Percentiles rank a stretch among this genome's conserved stretches.
phyloP scores from a whole-genome alignment of 306 rosid genomes.

The Gastrolobium villosum region DNA sequence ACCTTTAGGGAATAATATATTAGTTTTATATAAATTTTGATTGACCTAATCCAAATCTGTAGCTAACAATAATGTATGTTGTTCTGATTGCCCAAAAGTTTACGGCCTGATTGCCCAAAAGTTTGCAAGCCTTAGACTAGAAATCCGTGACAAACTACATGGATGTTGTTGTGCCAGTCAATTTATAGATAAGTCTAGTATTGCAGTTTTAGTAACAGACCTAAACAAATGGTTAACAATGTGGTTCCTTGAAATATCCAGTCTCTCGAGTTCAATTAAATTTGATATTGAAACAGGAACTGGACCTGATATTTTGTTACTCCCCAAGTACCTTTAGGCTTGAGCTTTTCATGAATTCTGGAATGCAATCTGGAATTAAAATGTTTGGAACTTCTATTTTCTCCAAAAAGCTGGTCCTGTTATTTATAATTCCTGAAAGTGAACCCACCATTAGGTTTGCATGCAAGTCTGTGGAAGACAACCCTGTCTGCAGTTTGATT shows the following conservation, averaged over 20 bases:
- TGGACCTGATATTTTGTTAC: constrained; percentile 78
- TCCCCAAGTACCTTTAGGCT: constrained; percentile 74
- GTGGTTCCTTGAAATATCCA: constrained; percentile 90
- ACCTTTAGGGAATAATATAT: no score
- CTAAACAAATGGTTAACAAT: constrained; percentile 78
- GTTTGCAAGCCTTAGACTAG: constrained; percentile 72
- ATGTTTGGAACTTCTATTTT: constrained; percentile 79
- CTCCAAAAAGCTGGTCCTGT: constrained; percentile 71
- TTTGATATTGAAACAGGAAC: constrained; percentile 81
- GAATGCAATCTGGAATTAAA: constrained; percentile 74
- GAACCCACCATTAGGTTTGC: constrained; percentile 77
- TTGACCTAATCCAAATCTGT: no score
- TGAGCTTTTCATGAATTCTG: constrained; percentile 69
- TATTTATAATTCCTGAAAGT: constrained; percentile 67
- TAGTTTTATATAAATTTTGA: no score
- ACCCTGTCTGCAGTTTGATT: constrained; percentile 58
- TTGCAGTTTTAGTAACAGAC: constrained; percentile 67
- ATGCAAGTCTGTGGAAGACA: constrained; percentile 74
- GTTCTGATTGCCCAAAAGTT: no score
- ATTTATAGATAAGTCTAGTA: constrained; percentile 91
- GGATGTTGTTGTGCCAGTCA: constrained; percentile 81
- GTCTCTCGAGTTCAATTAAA: constrained; percentile 66
- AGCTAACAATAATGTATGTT: no score
- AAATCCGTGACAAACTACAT: constrained; percentile 72
- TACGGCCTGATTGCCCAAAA: constrained; percentile 95